A percentile compares a stretch with the other conserved stretches of the same genome.
Evolutionary conservation across 305 asterid species (phyloP).

Genomic region (Plantago lanceolata): DNA sequence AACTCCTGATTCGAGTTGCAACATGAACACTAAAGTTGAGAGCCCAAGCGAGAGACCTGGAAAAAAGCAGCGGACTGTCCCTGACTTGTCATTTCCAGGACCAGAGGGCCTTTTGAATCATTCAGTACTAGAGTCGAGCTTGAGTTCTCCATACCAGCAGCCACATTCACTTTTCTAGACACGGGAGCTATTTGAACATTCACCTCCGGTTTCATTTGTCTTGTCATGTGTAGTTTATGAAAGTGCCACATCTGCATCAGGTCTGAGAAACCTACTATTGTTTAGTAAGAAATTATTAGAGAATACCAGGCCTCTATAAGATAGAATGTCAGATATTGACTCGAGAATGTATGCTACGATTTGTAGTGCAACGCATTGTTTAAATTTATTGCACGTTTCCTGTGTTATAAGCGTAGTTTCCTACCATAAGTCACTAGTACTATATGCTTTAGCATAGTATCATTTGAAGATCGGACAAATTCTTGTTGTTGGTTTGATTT

Average conservation of each 20-base stretch:
- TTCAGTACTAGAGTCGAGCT: slow-evolving; percentile 61
- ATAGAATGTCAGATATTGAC: slow-evolving; percentile 4
- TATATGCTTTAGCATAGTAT: no score
- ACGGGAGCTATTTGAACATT: slow-evolving; percentile 37
- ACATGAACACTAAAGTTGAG: slow-evolving; percentile 35
- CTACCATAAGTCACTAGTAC: neutral
- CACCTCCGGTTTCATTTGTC: slow-evolving; percentile 36
- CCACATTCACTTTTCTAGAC: slow-evolving; percentile 39
- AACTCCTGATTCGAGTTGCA: slow-evolving; percentile 76
- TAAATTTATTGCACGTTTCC: neutral
- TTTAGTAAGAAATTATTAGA: slow-evolving; percentile 26
- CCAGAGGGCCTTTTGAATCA: slow-evolving; percentile 40
- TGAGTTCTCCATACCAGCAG: slow-evolving; percentile 49
- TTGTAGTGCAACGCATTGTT: neutral
- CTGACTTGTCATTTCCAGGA: slow-evolving; percentile 35
- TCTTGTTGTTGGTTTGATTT: no score
- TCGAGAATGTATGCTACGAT: neutral
- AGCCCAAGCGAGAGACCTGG: slow-evolving; percentile 47
- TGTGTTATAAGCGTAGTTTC: neutral
- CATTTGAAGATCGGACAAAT: no score
- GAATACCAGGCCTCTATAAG: slow-evolving; percentile 25
- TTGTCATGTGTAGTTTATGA: slow-evolving; percentile 28
- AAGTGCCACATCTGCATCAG: slow-evolving; percentile 18
- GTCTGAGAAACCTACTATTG: slow-evolving; percentile 21
- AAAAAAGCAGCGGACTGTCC: slow-evolving; percentile 44